These are phyloP conservation scores for Phoenix roebelenii DNA, from an alignment of 176 grass and related monocot species.

Conservation along the genomic window DNA sequence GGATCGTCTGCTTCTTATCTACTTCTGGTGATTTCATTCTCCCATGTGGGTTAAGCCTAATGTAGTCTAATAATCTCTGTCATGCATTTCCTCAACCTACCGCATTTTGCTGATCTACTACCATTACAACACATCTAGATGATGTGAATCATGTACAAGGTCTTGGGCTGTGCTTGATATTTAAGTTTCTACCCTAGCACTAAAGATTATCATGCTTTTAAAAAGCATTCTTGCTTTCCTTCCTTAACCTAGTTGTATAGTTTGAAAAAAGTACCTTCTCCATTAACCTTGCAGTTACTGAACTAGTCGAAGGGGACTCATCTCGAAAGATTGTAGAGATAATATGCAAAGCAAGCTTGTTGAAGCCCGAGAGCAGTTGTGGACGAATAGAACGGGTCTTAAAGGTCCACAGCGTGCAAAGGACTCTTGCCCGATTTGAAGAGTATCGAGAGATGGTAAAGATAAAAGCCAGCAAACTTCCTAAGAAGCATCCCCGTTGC, in stretches of 20 bases:
- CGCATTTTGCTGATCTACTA: no score
- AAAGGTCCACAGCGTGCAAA: conserved; percentile 61
- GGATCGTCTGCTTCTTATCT: no score
- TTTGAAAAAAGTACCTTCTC: neutral
- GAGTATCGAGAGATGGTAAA: conserved; percentile 60
- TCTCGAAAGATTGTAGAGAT: conserved; percentile 68
- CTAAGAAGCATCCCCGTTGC: conserved; percentile 69
- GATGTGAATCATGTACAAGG: no score
- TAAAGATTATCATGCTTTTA: no score
- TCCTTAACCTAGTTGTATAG: neutral
- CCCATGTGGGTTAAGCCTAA: no score
- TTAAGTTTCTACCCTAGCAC: no score
- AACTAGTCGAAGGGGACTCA: conserved; percentile 51
- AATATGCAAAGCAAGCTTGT: conserved; percentile 57
- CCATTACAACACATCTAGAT: no score
- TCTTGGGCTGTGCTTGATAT: no score
- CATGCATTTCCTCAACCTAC: no score
- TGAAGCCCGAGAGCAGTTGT: conserved; percentile 30
- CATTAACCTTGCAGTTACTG: conserved; percentile 34
- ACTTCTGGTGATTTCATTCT: no score
- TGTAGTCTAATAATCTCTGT: no score
- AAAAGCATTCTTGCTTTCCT: no score
- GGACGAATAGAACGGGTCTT: conserved; percentile 40
- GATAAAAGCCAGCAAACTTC: conserved; percentile 31
- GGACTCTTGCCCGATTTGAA: conserved; percentile 40